Base-by-base conservation (phyloP, 805 yeast species). In the Nakazawaea ishiwadae region DNA sequence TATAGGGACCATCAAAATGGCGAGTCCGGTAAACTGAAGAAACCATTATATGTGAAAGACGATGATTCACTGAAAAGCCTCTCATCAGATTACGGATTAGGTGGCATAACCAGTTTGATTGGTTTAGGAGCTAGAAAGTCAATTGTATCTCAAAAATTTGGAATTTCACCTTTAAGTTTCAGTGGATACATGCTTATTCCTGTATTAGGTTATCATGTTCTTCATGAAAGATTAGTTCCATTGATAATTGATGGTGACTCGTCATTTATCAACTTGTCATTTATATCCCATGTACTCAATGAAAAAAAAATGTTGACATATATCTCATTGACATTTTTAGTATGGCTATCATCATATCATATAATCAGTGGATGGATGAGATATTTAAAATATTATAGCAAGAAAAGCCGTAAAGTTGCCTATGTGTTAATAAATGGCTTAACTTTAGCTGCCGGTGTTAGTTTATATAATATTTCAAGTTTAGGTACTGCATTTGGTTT, bases 171-270 rank as follows among this genome's bases (percentile, higher is more conserved):
- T 2, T 56, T 79, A 16, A 66, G 76, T 17, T 69, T 80, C 40
- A 65, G 82, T 3, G 93, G 93, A 0, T 77, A 76, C 51, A 32
- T 75, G 3, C 60, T 81, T 28, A 40, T 73, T 0, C 70, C 74
- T 0, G 49, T 75, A 6, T 42, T 78, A 1, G 37, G 48, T 0
- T 68, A 59, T 31, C 93, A 84, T 52, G 63, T 64, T 14, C 44
- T 59, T 10, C 68, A 71, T 33, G 65, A 71, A 48, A 63, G 87
- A 40, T 37, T 68, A 4, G 62, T 64, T 0, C 89, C 91, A 0
- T 20, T 65, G n/a, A 14, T 51, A 2, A 62, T 77, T 1, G 84
- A 81, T 44, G 89, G 87, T 1, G 91, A 83, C 55, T 73, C 82
- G 3, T 69, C 81, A 1, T 60, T 73, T 41, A 58, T 84, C 16